phyloP scores from a whole-genome alignment of 345 rosid species.

The Lepidium sativum region DNA sequence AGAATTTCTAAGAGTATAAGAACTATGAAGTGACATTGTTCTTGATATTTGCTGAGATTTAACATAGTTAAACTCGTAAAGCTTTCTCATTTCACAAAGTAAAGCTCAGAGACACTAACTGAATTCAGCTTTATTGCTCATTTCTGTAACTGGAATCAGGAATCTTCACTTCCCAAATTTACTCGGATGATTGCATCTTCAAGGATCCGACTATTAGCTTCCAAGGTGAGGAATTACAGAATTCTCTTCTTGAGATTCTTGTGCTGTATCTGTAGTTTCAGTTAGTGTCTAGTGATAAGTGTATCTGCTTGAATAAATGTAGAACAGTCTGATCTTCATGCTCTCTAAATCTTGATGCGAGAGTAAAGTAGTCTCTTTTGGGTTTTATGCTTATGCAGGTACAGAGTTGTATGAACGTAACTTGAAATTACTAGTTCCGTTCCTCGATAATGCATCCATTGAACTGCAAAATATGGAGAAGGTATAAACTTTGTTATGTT shows the following conservation, averaged over 20 bases:
- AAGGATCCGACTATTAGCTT: conserved; percentile 91
- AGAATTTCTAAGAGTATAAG: background rate
- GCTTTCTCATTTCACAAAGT: background rate
- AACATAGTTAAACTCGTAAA: background rate
- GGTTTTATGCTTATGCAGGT: conserved; percentile 36
- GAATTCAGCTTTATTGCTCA: background rate
- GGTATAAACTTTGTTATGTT: conserved; percentile 32
- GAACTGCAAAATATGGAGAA: conserved; percentile 50
- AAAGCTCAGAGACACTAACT: background rate
- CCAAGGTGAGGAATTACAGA: conserved; percentile 38
- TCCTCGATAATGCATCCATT: conserved; percentile 69
- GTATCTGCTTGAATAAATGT: background rate
- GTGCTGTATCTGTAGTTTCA: background rate
- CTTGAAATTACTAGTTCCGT: conserved; percentile 77
- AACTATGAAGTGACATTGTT: background rate
- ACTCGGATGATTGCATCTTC: conserved; percentile 66
- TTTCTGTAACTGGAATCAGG: conserved; percentile 35
- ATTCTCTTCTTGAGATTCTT: background rate
- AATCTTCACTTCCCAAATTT: conserved; percentile 51
- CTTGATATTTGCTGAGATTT: background rate
- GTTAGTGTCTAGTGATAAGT: background rate
- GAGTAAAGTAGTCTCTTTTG: background rate
- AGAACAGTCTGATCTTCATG: background rate
- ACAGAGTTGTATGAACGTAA: conserved; percentile 66
- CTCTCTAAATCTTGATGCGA: conserved; percentile 3